Conservation (phyloP, 2,329 filamentous ascomycete genomes). For the Hypoxylon sp. region DNA sequence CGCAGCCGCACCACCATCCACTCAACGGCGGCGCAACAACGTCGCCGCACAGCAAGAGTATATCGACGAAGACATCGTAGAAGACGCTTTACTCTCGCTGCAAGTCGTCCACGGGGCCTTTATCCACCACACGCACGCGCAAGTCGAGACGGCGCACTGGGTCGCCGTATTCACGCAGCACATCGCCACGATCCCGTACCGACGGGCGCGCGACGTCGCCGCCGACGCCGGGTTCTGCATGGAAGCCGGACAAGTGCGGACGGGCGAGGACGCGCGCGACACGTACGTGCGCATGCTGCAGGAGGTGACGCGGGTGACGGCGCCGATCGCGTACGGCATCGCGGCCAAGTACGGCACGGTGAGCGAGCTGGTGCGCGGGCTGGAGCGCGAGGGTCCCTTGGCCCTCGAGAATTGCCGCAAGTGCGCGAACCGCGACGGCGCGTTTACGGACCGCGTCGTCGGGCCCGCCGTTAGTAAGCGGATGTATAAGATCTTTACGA, state of each 20-base stretch:
- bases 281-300: conserved; percentile 83
- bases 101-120: conserved; percentile 77
- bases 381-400: conserved; percentile 71
- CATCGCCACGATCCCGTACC: conserved; percentile 82
- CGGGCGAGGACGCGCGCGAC: conserved; percentile 75
- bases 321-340: conserved; percentile 79
- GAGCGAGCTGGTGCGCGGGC: conserved; percentile 68
- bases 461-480: conserved; percentile 72
- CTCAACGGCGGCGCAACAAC: conserved; percentile 59
- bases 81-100: conserved; percentile 78
- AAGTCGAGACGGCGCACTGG: conserved; percentile 79
- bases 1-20: conserved; percentile 43
- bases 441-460: conserved; percentile 67
- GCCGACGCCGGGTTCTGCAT: conserved; percentile 80
- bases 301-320: conserved; percentile 79
- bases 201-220: conserved; percentile 65
- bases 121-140: conserved; percentile 76
- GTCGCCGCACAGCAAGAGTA: conserved; percentile 60
- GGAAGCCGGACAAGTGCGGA: conserved; percentile 81
- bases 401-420: conserved; percentile 74
- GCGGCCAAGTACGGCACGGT: conserved; percentile 72
- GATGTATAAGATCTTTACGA: conserved; percentile 72
- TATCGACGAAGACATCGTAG: conserved; percentile 77
- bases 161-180: conserved; percentile 82
- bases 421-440: conserved; percentile 70